phyloP scores from a whole-genome alignment of 2,329 filamentous ascomycete species.

The Penicillium sp. region DNA sequence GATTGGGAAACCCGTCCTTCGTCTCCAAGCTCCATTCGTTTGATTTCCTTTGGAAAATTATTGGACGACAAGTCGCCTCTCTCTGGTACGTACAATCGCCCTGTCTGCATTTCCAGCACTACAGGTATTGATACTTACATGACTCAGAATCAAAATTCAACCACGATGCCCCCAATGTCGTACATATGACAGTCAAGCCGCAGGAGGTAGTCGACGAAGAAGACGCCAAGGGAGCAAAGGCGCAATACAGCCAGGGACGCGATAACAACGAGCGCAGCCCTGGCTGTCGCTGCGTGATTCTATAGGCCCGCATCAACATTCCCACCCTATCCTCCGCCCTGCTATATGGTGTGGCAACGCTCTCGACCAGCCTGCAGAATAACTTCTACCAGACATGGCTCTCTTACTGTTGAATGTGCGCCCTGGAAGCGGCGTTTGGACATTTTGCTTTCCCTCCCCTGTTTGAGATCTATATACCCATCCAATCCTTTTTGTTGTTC shows the following conservation, averaged over 20 bases:
- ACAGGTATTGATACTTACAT: not conserved
- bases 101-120: not conserved
- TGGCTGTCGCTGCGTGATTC: conserved; percentile 65
- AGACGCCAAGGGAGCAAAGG: conserved; percentile 67
- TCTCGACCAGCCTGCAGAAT: conserved; percentile 18
- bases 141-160: conserved; percentile 74
- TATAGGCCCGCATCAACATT: conserved; percentile 39
- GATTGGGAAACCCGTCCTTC: conserved; percentile 87
- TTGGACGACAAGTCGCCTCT: conserved; percentile 84
- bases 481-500: conserved; percentile 14
- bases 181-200: conserved; percentile 93
- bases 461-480: conserved; percentile 24
- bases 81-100: conserved; percentile 63
- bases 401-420: conserved; percentile 15
- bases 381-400: not conserved
- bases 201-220: conserved; percentile 81
- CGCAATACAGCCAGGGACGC: conserved; percentile 48
- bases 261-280: conserved; percentile 59
- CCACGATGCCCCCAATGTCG: conserved; percentile 72
- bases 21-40: conserved; percentile 82
- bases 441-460: conserved; percentile 3
- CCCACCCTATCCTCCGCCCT: not conserved
- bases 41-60: conserved; percentile 90
- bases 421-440: conserved; percentile 21
- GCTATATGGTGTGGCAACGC: conserved; percentile 1